Conservation (phyloP, 208 protist species). For the Lotmaria passim region DNA sequence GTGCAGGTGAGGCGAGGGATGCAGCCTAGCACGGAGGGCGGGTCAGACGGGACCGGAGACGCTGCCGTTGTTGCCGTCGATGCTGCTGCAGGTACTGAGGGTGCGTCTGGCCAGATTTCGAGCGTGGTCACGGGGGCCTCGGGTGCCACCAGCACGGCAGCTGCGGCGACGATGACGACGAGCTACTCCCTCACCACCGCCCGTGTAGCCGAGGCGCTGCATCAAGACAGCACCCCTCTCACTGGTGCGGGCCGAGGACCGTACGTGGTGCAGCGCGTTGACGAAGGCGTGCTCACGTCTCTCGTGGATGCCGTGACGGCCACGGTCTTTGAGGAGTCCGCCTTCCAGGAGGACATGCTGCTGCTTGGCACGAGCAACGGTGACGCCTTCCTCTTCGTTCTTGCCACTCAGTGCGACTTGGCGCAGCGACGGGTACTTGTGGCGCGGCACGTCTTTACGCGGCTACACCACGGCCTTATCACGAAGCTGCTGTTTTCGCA, state of each 20-base stretch:
- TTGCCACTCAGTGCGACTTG: slow-evolving; percentile 51
- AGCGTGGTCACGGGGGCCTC: too few relatives aligned
- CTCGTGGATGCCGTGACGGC: slow-evolving; percentile 69
- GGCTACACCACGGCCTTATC: slow-evolving; percentile 49
- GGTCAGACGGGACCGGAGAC: not conserved
- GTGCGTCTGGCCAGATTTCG: not conserved
- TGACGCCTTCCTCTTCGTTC: slow-evolving; percentile 65
- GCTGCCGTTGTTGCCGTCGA: not conserved
- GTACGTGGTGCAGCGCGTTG: slow-evolving; percentile 58
- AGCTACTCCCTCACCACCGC: slow-evolving; percentile 42
- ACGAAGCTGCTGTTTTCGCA: slow-evolving; percentile 76
- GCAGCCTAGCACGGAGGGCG: not conserved
- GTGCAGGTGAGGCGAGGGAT: slow-evolving; percentile 18
- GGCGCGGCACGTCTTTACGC: slow-evolving; percentile 30
- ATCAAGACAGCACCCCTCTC: slow-evolving; percentile 44
- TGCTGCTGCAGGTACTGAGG: not conserved
- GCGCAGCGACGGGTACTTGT: slow-evolving; percentile 42
- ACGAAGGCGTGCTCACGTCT: slow-evolving; percentile 65
- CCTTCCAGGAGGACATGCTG: slow-evolving; percentile 68
- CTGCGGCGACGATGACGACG: slow-evolving; percentile 11
- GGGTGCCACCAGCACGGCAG: not conserved
- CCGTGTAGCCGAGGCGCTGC: slow-evolving; percentile 42
- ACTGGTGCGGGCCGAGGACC: slow-evolving; percentile 53
- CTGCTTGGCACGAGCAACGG: slow-evolving; percentile 68
- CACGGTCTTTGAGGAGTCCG: slow-evolving; percentile 58